Conservation (phyloP, 2,329 filamentous ascomycete genomes). For the Purpureocillium lavendulum region DNA sequence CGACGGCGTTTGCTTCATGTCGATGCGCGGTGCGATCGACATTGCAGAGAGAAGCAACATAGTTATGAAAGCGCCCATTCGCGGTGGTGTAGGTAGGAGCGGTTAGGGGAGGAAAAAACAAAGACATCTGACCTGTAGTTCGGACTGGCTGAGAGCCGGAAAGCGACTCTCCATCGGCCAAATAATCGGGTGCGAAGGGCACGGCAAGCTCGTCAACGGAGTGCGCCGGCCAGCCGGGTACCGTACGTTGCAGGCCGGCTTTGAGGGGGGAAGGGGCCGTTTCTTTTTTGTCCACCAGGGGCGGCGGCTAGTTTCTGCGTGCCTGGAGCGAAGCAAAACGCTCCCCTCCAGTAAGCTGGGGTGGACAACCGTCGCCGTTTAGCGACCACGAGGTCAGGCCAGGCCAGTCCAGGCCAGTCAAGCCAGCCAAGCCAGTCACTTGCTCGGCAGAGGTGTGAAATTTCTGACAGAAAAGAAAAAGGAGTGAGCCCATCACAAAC, state of each 20-base stretch:
- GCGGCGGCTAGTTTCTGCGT: constrained; percentile 9
- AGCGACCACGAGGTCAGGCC: too few relatives aligned
- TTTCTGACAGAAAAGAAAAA: too few relatives aligned
- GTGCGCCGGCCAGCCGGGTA: constrained; percentile 1
- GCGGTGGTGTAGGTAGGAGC: constrained; percentile 2
- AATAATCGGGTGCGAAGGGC: too few relatives aligned
- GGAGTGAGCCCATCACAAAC: too few relatives aligned
- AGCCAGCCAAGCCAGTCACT: too few relatives aligned
- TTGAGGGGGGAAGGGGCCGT: constrained; percentile 5
- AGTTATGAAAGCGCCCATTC: constrained; percentile 2
- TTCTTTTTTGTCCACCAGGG: constrained; percentile 11
- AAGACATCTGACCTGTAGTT: constrained; percentile 10
- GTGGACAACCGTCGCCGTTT: too few relatives aligned
- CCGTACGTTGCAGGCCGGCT: constrained; percentile 3
- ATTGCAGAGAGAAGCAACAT: constrained; percentile 1
- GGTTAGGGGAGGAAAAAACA: constrained; percentile 7
- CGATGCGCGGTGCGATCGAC: constrained; percentile 1
- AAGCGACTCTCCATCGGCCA: neutral
- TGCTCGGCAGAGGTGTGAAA: too few relatives aligned
- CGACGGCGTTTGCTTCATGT: too few relatives aligned
- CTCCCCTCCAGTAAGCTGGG: too few relatives aligned
- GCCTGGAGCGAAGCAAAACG: constrained; percentile 7
- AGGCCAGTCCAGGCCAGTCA: too few relatives aligned
- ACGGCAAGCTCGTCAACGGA: constrained; percentile 3
- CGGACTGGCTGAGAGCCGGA: constrained; percentile 1